Conservation (phyloP, 2,329 filamentous ascomycete genomes). For the Colletotrichum tamarilloi region DNA sequence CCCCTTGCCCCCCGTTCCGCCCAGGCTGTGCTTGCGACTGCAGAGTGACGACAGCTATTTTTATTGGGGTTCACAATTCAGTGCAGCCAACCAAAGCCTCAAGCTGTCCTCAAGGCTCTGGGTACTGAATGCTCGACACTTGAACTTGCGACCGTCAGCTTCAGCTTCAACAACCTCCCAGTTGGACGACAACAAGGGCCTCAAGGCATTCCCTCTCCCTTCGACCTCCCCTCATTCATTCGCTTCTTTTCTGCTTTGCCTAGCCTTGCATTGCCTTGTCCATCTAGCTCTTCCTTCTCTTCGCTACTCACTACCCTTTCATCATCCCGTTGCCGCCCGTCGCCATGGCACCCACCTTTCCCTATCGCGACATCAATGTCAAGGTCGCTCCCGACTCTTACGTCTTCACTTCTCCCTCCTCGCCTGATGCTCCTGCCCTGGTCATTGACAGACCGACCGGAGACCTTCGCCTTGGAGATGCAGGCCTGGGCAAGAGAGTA, state of each 20-base stretch:
- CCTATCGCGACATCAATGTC: slow-evolving; percentile 97
- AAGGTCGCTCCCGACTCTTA: slow-evolving; percentile 93
- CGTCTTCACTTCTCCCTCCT: slow-evolving; percentile 95
- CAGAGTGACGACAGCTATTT: slow-evolving; percentile 36
- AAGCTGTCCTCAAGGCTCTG: slow-evolving; percentile 34
- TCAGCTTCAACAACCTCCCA: background rate
- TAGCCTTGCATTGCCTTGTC: slow-evolving; percentile 1
- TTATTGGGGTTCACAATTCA: slow-evolving; percentile 7
- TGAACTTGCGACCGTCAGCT: slow-evolving; percentile 17
- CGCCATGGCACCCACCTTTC: slow-evolving; percentile 61
- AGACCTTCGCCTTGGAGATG: slow-evolving; percentile 87
- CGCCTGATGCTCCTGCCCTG: slow-evolving; percentile 86
- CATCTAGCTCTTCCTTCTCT: background rate
- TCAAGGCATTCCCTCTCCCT: background rate
- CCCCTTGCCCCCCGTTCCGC: background rate
- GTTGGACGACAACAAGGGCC: slow-evolving; percentile 3
- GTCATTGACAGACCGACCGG: slow-evolving; percentile 93
- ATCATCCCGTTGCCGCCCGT: slow-evolving; percentile 7
- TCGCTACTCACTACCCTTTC: background rate
- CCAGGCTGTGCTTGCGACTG: slow-evolving; percentile 5
- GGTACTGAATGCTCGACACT: background rate
- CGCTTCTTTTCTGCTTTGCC: slow-evolving; percentile 6
- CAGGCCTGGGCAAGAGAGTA: slow-evolving; percentile 78
- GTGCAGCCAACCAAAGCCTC: slow-evolving; percentile 25
- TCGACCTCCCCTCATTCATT: background rate